phyloP scores from a whole-genome alignment of 2,329 filamentous ascomycete species.

The Karstenula rhodostoma region DNA sequence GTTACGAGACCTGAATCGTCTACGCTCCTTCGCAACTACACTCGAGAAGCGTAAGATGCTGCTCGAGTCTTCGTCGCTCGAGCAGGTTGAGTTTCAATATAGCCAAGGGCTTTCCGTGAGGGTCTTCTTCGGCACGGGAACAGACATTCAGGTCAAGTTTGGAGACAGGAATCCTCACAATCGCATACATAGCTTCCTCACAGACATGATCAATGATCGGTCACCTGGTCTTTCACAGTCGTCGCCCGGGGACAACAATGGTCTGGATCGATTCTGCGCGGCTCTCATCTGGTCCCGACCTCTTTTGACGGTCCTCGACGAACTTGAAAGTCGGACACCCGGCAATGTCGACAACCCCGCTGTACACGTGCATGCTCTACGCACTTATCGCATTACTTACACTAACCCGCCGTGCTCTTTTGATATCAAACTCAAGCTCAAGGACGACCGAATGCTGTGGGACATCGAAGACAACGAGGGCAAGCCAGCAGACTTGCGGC shows the following conservation, averaged over 20 bases:
- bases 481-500: slow-evolving; percentile 33
- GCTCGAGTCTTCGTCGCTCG: slow-evolving; percentile 66
- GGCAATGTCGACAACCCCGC: slow-evolving; percentile 38
- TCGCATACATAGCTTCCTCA: slow-evolving; percentile 67
- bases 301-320: slow-evolving; percentile 68
- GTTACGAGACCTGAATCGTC: slow-evolving; percentile 72
- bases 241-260: slow-evolving; percentile 58
- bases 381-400: slow-evolving; percentile 52
- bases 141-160: slow-evolving; percentile 65
- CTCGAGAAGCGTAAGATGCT: slow-evolving; percentile 66
- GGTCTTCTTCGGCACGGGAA: slow-evolving; percentile 62
- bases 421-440: slow-evolving; percentile 44
- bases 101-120: slow-evolving; percentile 61
- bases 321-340: slow-evolving; percentile 62
- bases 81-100: slow-evolving; percentile 73
- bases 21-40: slow-evolving; percentile 74
- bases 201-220: slow-evolving; percentile 65
- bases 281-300: slow-evolving; percentile 69
- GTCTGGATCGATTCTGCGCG: slow-evolving; percentile 65
- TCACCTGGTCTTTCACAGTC: slow-evolving; percentile 64
- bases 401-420: slow-evolving; percentile 51
- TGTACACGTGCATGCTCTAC: slow-evolving; percentile 45
- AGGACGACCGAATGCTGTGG: slow-evolving; percentile 48
- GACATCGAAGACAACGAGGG: slow-evolving; percentile 45
- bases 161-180: slow-evolving; percentile 72